phyloP scores from a whole-genome alignment of 768 basidiomycete species.

The Imleria badia region DNA sequence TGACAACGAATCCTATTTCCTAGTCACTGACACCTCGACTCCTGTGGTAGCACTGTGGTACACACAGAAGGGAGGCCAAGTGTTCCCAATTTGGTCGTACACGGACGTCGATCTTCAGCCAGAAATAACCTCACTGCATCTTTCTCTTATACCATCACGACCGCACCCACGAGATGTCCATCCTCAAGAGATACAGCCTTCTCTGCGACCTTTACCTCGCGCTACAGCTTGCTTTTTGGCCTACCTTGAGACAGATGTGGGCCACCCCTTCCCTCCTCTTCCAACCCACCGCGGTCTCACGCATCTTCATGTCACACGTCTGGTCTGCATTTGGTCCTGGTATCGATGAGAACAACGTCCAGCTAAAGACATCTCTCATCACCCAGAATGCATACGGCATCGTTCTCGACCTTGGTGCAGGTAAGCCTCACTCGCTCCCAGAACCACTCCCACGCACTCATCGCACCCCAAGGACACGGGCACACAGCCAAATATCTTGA shows the following conservation, averaged over 20 bases:
- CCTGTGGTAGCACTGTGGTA: not conserved
- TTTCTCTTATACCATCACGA: constrained; percentile 5
- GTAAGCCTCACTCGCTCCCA: constrained; percentile 30
- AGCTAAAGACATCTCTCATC: constrained; percentile 49
- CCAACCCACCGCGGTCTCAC: constrained; percentile 45
- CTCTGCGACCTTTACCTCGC: constrained; percentile 43
- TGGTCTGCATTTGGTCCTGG: constrained; percentile 53
- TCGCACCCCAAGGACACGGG: constrained; percentile 50
- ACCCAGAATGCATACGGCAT: constrained; percentile 54
- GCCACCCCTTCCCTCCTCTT: constrained; percentile 45
- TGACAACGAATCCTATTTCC: not conserved
- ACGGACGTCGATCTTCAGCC: not conserved
- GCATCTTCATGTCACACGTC: constrained; percentile 56
- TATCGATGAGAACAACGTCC: constrained; percentile 42
- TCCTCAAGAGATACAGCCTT: constrained; percentile 32
- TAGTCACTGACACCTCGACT: no score
- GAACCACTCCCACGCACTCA: not conserved
- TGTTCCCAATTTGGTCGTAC: constrained; percentile 1
- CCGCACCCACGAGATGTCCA: constrained; percentile 8
- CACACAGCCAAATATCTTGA: constrained; percentile 65
- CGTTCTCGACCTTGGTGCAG: constrained; percentile 70
- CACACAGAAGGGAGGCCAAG: not conserved
- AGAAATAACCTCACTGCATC: not conserved
- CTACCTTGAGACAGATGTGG: constrained; percentile 47
- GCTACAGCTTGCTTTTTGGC: constrained; percentile 36